Evolutionary conservation across 2,329 filamentous ascomycete species (phyloP).

Genomic region (Periconia macrospinosa): DNA sequence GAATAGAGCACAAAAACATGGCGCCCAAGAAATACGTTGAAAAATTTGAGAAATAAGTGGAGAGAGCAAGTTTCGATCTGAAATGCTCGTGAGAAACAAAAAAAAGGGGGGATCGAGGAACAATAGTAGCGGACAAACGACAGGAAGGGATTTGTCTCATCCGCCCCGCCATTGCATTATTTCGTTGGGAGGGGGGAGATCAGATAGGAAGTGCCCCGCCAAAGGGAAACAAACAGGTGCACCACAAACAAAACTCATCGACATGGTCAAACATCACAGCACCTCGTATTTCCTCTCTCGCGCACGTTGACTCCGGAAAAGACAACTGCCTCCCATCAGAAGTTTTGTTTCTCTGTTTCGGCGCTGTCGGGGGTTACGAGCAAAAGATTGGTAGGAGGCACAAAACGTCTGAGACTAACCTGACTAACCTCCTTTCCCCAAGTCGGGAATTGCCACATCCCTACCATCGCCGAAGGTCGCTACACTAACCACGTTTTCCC

Average conservation of each 20-base stretch:
- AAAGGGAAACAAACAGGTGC: not conserved
- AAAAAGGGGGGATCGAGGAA: not conserved
- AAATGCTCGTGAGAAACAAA: too few relatives aligned
- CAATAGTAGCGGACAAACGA: not conserved
- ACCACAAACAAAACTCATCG: not conserved
- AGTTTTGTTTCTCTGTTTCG: too few relatives aligned
- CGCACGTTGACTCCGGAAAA: too few relatives aligned
- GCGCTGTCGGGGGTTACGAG: too few relatives aligned
- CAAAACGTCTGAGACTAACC: not conserved
- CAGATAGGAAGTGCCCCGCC: not conserved
- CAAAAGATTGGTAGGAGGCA: not conserved
- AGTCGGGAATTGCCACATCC: not conserved
- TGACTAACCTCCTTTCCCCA: not conserved
- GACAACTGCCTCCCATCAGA: too few relatives aligned
- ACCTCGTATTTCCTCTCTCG: not conserved
- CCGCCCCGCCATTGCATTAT: not conserved
- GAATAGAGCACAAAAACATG: not conserved
- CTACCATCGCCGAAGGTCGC: constrained; percentile 26
- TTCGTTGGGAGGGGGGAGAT: too few relatives aligned
- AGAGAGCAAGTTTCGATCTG: not conserved
- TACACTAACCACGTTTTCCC: constrained; percentile 31
- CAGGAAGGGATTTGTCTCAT: too few relatives aligned
- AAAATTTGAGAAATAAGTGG: not conserved
- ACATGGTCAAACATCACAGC: not conserved
- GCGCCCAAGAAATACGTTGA: not conserved